Conservation (phyloP, 257 asterid genomes). For the Solanum pimpinellifolium region DNA sequence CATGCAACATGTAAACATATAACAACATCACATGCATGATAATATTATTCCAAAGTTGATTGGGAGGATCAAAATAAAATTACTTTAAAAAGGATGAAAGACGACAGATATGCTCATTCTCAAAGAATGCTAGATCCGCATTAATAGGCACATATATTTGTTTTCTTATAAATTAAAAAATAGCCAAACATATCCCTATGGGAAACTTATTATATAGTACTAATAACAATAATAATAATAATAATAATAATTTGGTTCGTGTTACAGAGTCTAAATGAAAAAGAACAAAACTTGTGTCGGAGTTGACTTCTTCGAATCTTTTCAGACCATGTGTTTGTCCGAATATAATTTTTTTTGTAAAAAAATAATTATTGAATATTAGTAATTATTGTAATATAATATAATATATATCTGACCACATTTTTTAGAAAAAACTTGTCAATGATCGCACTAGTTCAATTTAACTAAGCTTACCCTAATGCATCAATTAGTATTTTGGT, state of each 20-base stretch:
- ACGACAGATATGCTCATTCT: constrained; percentile 86
- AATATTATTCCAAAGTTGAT: not conserved
- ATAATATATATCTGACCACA: not conserved
- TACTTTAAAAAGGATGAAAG: constrained; percentile 9
- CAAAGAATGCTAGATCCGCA: constrained; percentile 73
- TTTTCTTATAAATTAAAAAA: not conserved
- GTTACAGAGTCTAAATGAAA: not conserved
- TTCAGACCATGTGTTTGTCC: not conserved
- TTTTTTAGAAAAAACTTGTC: too few species aligned
- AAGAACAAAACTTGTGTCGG: not conserved
- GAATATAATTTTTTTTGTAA: not conserved
- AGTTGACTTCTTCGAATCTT: not conserved
- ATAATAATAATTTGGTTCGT: not conserved
- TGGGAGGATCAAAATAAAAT: constrained; percentile 3
- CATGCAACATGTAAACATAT: not conserved
- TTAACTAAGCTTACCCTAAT: not conserved
- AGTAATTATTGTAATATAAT: not conserved
- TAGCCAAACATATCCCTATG: constrained; percentile 47
- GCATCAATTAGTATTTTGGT: not conserved
- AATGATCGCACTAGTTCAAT: not conserved
- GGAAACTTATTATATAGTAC: not conserved
- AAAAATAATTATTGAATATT: not conserved
- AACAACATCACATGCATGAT: not conserved
- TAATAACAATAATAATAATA: not conserved
- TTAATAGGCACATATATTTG: constrained; percentile 39